Evolutionary conservation across 176 grass and related monocot genomes (phyloP).

Genomic region (Oryza glumipatula): DNA sequence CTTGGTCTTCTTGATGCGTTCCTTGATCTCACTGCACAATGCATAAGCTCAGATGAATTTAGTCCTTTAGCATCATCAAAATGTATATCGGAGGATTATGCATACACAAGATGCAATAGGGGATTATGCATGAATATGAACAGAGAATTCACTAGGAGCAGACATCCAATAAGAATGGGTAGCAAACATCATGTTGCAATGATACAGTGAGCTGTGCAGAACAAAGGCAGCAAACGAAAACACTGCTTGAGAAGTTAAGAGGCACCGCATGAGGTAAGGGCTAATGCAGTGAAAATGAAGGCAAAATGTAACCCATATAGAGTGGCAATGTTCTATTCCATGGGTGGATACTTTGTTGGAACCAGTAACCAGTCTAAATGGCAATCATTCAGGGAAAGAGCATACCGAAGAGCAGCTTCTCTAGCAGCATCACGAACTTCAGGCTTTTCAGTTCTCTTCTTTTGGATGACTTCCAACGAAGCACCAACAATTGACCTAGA

Average conservation of each 20-base stretch:
- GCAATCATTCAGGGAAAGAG: too few species aligned
- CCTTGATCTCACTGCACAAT: conserved; percentile 57
- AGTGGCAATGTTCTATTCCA: background rate
- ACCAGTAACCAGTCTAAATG: background rate
- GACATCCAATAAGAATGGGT: background rate
- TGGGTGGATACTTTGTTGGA: background rate
- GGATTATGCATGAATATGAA: background rate
- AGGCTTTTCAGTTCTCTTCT: conserved; percentile 80
- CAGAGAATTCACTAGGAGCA: background rate
- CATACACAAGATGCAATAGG: background rate
- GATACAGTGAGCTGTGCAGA: background rate
- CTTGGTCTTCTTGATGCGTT: conserved; percentile 66
- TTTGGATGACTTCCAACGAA: conserved; percentile 76
- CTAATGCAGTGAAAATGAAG: background rate
- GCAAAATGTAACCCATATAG: background rate
- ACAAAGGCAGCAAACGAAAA: background rate
- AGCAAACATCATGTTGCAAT: background rate
- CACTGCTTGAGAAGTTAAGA: background rate
- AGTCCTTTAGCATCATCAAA: background rate
- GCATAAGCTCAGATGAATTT: background rate
- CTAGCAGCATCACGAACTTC: conserved; percentile 82
- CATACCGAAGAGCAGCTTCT: conserved; percentile 80
- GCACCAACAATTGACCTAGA: conserved; percentile 81
- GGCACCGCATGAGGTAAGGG: background rate
- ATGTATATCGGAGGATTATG: background rate